Evolutionary conservation across 2,329 filamentous ascomycete genomes (phyloP), one percentile per base, ranked within the genome.

Genomic region (Arthrobotrys iridis): DNA sequence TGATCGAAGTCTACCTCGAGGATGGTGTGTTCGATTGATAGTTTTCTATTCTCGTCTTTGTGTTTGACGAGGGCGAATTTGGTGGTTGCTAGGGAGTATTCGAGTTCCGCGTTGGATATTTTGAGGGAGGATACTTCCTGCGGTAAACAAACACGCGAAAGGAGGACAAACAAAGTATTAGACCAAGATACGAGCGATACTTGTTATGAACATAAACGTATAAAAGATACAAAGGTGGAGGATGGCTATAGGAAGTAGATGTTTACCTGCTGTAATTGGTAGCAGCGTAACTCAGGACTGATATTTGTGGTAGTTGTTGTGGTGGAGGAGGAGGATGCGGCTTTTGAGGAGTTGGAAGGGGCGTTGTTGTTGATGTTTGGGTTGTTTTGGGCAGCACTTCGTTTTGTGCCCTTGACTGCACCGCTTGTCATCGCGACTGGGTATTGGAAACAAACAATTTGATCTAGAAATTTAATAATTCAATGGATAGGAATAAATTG

Each of bases 291-390:
- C 45, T 75, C 66, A 28, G 66, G 66, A 26, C 43, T 63, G 58
- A 46, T 45, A 11, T 28, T 55, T 57, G 57, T 52, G 28, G n/a
- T n/a, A n/a, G n/a, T n/a, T n/a, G n/a, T n/a, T n/a, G n/a, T n/a
- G n/a, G n/a, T n/a, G n/a, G n/a, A n/a, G n/a, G 43, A 20, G 30
- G 28, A 30, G 8, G 50, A 55, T 22, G 46, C 26, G 46, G 46
- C 18, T 52, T 18, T 33, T 13, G 50, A 55, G 15, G 50, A 55
- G 28, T 28, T n/a, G n/a, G 62, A 55, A 37, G 58, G 8, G 70
- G 35, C 24, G 57, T 64, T 68, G 62, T 71, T 63, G 68, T 73
- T 73, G 68, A 65, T 73, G 68, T 75, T 75, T 68, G 63, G 13
- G 50, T 65, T 59, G 48, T 60, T 60, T 57, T 55, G 55, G 62